These are phyloP conservation scores for Xanthoparmelia taractica DNA, from an alignment of 495 filamentous ascomycete genomes.

Conservation along the genomic window DNA sequence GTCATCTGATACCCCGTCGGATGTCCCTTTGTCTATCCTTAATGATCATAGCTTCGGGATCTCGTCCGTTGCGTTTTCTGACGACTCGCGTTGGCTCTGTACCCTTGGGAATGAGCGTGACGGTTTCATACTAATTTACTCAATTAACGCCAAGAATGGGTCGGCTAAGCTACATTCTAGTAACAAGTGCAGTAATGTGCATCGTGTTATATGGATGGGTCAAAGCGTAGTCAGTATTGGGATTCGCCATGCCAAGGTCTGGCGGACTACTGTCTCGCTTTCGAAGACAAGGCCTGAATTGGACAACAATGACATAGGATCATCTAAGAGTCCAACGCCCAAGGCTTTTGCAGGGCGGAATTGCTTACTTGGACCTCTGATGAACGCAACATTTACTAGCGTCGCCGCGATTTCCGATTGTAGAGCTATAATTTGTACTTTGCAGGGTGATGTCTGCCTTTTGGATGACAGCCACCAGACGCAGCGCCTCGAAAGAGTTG, in stretches of 20 bases:
- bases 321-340: slow-evolving; percentile 38
- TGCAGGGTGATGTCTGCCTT: slow-evolving; percentile 42
- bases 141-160: slow-evolving; percentile 73
- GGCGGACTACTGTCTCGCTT: slow-evolving; percentile 51
- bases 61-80: slow-evolving; percentile 78
- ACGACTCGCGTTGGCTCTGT: slow-evolving; percentile 78
- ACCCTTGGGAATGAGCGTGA: slow-evolving; percentile 84
- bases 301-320: slow-evolving; percentile 33
- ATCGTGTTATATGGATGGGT: slow-evolving; percentile 87
- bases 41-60: slow-evolving; percentile 89
- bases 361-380: slow-evolving; percentile 48
- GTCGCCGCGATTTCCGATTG: slow-evolving; percentile 63
- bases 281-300: slow-evolving; percentile 41
- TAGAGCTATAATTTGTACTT: slow-evolving; percentile 43
- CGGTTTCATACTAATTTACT: slow-evolving; percentile 90
- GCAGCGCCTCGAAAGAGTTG: slow-evolving; percentile 57
- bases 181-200: slow-evolving; percentile 82
- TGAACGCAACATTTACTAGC: slow-evolving; percentile 75
- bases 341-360: slow-evolving; percentile 55
- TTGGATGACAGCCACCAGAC: slow-evolving; percentile 69
- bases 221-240: slow-evolving; percentile 48
- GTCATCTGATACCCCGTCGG: slow-evolving; percentile 61
- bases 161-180: slow-evolving; percentile 80
- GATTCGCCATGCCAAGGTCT: slow-evolving; percentile 87
- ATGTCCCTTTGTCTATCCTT: slow-evolving; percentile 75